Evolutionary conservation across 1,284 basidiomycete species (phyloP).

Genomic region (Sporisorium exsertum): DNA sequence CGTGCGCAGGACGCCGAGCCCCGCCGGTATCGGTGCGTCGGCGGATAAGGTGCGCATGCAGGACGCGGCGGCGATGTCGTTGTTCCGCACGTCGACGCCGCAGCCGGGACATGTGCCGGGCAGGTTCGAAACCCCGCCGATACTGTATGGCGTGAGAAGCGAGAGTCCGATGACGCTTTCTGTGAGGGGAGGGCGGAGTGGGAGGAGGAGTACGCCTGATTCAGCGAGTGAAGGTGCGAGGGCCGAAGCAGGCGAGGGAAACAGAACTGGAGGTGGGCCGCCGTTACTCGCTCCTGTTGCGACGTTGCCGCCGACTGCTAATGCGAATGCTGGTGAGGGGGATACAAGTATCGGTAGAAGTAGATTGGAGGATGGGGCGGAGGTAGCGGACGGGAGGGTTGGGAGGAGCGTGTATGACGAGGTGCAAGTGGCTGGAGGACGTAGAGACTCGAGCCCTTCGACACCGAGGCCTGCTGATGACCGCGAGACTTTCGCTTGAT

Average conservation of each 20-base stretch:
- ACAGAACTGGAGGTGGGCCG: slow-evolving; percentile 2
- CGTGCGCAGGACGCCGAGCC: slow-evolving; percentile 22
- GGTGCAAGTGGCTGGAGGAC: neutral
- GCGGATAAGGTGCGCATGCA: slow-evolving; percentile 42
- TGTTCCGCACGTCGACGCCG: slow-evolving; percentile 36
- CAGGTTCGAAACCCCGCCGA: slow-evolving; percentile 39
- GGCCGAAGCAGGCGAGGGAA: neutral
- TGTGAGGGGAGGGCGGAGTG: neutral
- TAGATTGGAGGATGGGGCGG: neutral
- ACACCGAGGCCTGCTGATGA: slow-evolving; percentile 37
- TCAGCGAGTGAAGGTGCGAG: neutral
- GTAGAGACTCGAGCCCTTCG: slow-evolving; percentile 26
- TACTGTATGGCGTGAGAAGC: neutral
- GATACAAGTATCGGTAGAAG: no score
- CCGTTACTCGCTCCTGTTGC: slow-evolving; percentile 31
- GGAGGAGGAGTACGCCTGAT: neutral
- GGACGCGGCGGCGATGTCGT: slow-evolving; percentile 45
- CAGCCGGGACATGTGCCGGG: slow-evolving; percentile 40
- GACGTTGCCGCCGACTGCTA: slow-evolving; percentile 6
- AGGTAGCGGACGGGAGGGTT: neutral
- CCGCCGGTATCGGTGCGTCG: slow-evolving; percentile 1
- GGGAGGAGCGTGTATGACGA: neutral
- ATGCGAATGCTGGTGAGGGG: neutral
- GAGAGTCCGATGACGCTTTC: slow-evolving; percentile 18
- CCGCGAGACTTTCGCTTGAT: slow-evolving; percentile 27